A percentile compares a stretch with the other conserved stretches of the same genome.
These are phyloP conservation scores for Mucuna pruriens DNA, from an alignment of 306 rosid species.

Conservation along the genomic window DNA sequence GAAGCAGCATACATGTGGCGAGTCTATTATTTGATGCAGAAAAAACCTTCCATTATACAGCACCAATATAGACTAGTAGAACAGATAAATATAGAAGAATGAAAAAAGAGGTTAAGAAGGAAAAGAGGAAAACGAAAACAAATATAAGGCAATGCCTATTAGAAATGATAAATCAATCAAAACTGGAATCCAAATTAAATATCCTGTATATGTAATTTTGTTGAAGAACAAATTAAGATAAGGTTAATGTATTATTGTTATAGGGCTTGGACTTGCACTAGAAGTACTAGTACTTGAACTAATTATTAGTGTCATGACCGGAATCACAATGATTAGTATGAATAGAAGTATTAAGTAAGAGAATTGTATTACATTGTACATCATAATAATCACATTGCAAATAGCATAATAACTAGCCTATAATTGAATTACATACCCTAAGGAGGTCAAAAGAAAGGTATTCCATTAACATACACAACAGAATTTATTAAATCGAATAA, in stretches of 20 bases:
- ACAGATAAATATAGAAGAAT: background rate
- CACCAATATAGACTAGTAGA: background rate
- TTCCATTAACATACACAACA: background rate
- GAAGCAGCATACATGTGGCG: background rate
- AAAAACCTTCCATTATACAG: background rate
- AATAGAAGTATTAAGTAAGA: background rate
- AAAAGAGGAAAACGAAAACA: background rate
- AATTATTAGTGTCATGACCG: background rate
- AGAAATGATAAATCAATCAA: background rate
- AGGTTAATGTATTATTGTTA: background rate
- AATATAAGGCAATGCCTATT: slow-evolving; percentile 1
- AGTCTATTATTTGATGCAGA: background rate
- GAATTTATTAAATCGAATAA: background rate
- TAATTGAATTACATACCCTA: slow-evolving; percentile 1
- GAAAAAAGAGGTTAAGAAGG: background rate
- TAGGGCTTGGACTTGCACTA: background rate
- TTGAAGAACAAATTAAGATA: background rate
- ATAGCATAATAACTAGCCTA: slow-evolving; percentile 11
- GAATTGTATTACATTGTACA: background rate
- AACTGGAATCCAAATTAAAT: background rate
- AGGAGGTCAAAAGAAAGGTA: slow-evolving; percentile 1
- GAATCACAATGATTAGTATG: background rate
- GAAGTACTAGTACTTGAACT: background rate
- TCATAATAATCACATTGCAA: background rate
- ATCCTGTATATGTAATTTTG: background rate